Percentiles rank a stretch among this genome's conserved stretches.
Evolutionary conservation across 2,329 filamentous ascomycete species (phyloP).

Genomic region (Xylariomycetidae sp.): DNA sequence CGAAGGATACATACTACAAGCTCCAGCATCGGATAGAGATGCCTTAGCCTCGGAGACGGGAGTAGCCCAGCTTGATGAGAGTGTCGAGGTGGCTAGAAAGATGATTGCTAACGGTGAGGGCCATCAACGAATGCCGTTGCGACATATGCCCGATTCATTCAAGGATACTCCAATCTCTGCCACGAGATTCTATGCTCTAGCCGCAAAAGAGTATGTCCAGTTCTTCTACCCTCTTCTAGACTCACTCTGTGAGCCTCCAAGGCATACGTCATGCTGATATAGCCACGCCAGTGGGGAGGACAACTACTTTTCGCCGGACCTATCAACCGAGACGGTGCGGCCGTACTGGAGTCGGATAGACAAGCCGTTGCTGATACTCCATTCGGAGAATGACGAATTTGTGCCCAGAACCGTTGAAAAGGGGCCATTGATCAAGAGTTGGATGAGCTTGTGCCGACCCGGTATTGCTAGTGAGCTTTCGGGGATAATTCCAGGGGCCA

Average conservation of each 20-base stretch:
- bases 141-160: slow-evolving; percentile 36
- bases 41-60: slow-evolving; percentile 44
- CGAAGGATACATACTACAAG: slow-evolving; percentile 76
- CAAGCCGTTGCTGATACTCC: slow-evolving; percentile 59
- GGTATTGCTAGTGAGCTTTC: slow-evolving; percentile 46
- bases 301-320: slow-evolving; percentile 82
- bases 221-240: slow-evolving; percentile 27
- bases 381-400: slow-evolving; percentile 62
- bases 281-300: slow-evolving; percentile 61
- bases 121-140: slow-evolving; percentile 50
- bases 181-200: slow-evolving; percentile 47
- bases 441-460: slow-evolving; percentile 41
- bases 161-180: slow-evolving; percentile 43
- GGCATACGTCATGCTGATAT: slow-evolving; percentile 39
- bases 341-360: slow-evolving; percentile 62
- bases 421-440: slow-evolving; percentile 50
- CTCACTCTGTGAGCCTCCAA: slow-evolving; percentile 45
- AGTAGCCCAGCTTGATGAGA: slow-evolving; percentile 37
- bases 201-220: slow-evolving; percentile 42
- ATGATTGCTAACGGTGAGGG: slow-evolving; percentile 52
- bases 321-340: slow-evolving; percentile 50
- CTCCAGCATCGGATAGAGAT: slow-evolving; percentile 74
- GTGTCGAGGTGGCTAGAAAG: slow-evolving; percentile 44
- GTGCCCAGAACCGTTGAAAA: slow-evolving; percentile 57
- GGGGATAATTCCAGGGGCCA: slow-evolving; percentile 47